Conservation (phyloP, 805 yeast species). For the Grigorovia transvaalensis region DNA sequence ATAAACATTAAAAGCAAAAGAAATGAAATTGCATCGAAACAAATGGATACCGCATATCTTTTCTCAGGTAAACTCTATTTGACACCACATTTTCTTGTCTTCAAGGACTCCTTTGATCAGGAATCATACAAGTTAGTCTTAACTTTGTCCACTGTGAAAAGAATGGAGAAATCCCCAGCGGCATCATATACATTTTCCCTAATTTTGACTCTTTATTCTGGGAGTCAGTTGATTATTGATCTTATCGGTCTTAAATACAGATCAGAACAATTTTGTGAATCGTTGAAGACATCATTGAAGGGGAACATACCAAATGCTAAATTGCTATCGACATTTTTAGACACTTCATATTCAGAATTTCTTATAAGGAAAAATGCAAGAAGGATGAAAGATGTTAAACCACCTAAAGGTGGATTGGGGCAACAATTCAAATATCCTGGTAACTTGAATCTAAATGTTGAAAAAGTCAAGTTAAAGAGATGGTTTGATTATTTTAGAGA, state of each 20-base stretch:
- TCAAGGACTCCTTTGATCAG: constrained; percentile 59
- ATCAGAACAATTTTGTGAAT: constrained; percentile 70
- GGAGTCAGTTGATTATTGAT: constrained; percentile 51
- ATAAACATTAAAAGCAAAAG: constrained; percentile 6
- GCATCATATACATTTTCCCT: constrained; percentile 70
- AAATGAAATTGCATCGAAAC: neutral
- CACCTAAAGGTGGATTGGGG: constrained; percentile 83
- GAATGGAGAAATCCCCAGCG: constrained; percentile 79
- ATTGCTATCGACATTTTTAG: constrained; percentile 52
- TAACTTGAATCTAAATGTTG: constrained; percentile 62
- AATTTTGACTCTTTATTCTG: constrained; percentile 57
- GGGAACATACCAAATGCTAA: constrained; percentile 54
- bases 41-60: constrained; percentile 22
- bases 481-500: constrained; percentile 88
- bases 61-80: constrained; percentile 59
- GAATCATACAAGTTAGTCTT: constrained; percentile 57
- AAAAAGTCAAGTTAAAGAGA: constrained; percentile 73
- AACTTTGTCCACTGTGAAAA: constrained; percentile 67
- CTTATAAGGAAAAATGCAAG: constrained; percentile 42
- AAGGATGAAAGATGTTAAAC: constrained; percentile 31
- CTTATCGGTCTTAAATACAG: constrained; percentile 71
- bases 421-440: constrained; percentile 82
- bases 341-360: constrained; percentile 79
- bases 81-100: constrained; percentile 67
- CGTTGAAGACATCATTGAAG: constrained; percentile 49